Percentiles rank a stretch among this genome's conserved stretches.
Evolutionary conservation across 148 eudicot genomes (phyloP).

Genomic region (Camellia lanceoleosa): DNA sequence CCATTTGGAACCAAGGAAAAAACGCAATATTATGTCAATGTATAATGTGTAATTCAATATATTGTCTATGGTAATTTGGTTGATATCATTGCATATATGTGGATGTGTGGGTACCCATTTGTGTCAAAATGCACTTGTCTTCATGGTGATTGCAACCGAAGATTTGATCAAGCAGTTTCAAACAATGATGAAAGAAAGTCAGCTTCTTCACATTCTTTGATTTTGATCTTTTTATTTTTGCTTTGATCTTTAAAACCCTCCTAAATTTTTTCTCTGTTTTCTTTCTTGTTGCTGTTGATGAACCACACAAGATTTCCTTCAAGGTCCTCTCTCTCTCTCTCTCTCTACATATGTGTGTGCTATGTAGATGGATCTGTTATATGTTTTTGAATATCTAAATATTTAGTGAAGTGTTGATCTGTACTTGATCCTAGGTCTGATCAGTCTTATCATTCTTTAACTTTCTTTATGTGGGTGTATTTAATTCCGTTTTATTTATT

Average conservation of each 20-base stretch:
- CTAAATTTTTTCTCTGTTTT: conserved; percentile 3
- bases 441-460: not conserved
- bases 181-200: conserved; percentile 58
- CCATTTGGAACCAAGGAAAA: too few species aligned
- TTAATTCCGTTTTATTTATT: not conserved
- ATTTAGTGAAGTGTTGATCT: not conserved
- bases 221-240: not conserved
- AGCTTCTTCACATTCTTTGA: conserved; percentile 13
- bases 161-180: conserved; percentile 74
- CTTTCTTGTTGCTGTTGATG: conserved; percentile 55
- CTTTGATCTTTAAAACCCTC: conserved; percentile 10
- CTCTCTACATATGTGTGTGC: not conserved
- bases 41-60: too few species aligned
- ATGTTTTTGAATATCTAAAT: not conserved
- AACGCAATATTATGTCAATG: too few species aligned
- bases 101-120: too few species aligned
- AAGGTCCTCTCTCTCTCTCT: conserved; percentile 37
- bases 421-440: conserved; percentile 6
- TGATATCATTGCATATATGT: too few species aligned
- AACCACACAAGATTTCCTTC: conserved; percentile 56
- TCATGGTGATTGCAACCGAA: conserved; percentile 44
- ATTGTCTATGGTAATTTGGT: too few species aligned
- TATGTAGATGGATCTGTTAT: not conserved
- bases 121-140: too few species aligned
- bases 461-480: not conserved